A percentile compares a stretch with the other conserved stretches of the same genome.
Evolutionary conservation across 176 grass and related monocot species (phyloP).

Genomic region (Paspalum notatum): DNA sequence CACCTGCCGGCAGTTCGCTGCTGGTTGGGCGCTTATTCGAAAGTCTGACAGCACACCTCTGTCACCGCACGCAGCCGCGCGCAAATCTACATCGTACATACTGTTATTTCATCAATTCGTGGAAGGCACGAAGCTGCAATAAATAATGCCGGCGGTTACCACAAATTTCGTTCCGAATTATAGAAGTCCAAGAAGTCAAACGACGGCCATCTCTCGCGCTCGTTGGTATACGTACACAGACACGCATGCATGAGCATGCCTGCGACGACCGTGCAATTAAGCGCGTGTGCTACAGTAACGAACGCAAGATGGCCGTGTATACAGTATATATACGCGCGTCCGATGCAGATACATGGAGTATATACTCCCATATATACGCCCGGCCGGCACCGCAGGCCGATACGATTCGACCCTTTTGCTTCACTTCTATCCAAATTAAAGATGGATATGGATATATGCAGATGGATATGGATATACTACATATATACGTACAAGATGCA

Average conservation of each 20-base stretch:
- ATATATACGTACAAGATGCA: not conserved
- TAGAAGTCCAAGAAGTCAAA: not conserved
- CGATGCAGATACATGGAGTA: too few species aligned
- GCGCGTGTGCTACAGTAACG: too few species aligned
- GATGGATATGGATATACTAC: too few species aligned
- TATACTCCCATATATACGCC: too few species aligned
- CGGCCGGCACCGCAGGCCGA: not conserved
- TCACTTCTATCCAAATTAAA: constrained; percentile 31
- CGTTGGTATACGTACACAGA: too few species aligned
- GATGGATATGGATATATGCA: not conserved
- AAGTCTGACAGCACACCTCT: not conserved
- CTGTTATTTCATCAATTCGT: not conserved
- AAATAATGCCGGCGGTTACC: not conserved
- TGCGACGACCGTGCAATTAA: too few species aligned
- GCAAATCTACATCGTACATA: not conserved
- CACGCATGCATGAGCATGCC: too few species aligned
- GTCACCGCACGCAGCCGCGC: not conserved
- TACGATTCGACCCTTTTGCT: constrained; percentile 40
- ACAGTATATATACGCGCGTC: too few species aligned
- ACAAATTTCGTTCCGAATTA: too few species aligned
- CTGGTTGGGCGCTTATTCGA: not conserved
- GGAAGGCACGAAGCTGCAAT: not conserved
- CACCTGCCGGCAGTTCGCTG: not conserved
- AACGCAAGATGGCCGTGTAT: too few species aligned
- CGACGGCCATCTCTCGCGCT: too few species aligned